These are phyloP conservation scores for Aspergillus sp. DNA, from an alignment of 2,329 filamentous ascomycete genomes.

Conservation along the genomic window DNA sequence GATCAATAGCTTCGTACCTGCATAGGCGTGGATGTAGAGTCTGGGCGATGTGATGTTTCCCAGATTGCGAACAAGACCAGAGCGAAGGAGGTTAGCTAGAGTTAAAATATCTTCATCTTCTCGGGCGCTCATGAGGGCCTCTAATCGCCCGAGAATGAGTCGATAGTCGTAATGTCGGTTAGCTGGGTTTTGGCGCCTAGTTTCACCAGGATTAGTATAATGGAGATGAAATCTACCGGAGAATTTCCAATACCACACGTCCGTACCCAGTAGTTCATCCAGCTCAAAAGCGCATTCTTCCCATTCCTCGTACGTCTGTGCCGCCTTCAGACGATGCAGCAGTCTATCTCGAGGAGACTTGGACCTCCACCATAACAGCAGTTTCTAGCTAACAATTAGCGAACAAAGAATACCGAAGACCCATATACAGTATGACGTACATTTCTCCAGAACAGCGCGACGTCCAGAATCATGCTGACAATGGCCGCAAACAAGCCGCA, in stretches of 20 bases:
- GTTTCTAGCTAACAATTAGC: slow-evolving; percentile 46
- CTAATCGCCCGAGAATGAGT: slow-evolving; percentile 70
- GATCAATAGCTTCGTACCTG: slow-evolving; percentile 82
- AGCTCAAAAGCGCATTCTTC: slow-evolving; percentile 73
- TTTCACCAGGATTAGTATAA: background rate
- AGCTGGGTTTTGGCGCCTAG: slow-evolving; percentile 71
- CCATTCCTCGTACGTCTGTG: slow-evolving; percentile 75
- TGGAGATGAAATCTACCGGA: background rate
- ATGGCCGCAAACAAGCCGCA: slow-evolving; percentile 32
- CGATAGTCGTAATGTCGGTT: slow-evolving; percentile 80
- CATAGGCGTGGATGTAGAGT: slow-evolving; percentile 77
- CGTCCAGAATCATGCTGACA: slow-evolving; percentile 55
- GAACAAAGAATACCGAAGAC: background rate
- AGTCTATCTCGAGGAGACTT: slow-evolving; percentile 60
- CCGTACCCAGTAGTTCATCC: slow-evolving; percentile 73
- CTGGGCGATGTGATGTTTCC: slow-evolving; percentile 79
- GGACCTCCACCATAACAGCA: slow-evolving; percentile 59
- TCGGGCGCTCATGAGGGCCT: slow-evolving; percentile 61
- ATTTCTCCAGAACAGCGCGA: slow-evolving; percentile 56
- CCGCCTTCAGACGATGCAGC: slow-evolving; percentile 58
- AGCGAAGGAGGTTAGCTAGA: slow-evolving; percentile 72
- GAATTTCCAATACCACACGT: slow-evolving; percentile 57
- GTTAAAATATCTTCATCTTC: slow-evolving; percentile 66
- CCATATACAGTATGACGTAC: slow-evolving; percentile 33
- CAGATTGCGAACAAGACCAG: slow-evolving; percentile 72